Evolutionary conservation across 2,329 filamentous ascomycete species (phyloP).

Genomic region (Aspergillus fumigatiaffinis): DNA sequence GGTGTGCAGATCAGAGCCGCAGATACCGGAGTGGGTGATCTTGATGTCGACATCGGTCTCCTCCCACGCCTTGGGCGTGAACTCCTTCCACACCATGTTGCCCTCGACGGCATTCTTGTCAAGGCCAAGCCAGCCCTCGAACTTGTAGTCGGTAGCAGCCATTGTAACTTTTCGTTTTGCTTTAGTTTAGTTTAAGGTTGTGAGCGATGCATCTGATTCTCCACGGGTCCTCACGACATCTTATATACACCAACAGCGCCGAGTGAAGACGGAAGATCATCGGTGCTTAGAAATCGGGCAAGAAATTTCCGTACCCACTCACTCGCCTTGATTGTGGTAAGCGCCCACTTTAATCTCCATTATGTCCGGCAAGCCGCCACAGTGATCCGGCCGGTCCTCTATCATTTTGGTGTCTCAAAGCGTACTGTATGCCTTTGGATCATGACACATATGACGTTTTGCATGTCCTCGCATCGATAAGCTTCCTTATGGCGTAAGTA

Average conservation of each 20-base stretch:
- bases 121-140: constrained; percentile 55
- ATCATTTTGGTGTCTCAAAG: not conserved
- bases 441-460: not conserved
- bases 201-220: not conserved
- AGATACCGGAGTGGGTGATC: constrained; percentile 62
- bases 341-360: not conserved
- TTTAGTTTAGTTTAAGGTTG: not conserved
- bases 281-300: constrained; percentile 3
- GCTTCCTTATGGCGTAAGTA: not conserved
- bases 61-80: constrained; percentile 61
- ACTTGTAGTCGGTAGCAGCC: constrained; percentile 43
- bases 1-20: constrained; percentile 58
- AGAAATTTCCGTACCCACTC: not conserved
- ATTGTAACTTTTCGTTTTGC: constrained; percentile 9
- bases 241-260: not conserved
- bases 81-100: constrained; percentile 53
- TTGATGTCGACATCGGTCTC: constrained; percentile 63
- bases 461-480: not conserved
- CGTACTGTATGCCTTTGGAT: too few species aligned
- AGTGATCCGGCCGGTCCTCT: not conserved
- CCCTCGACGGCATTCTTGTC: constrained; percentile 47
- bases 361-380: not conserved
- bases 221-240: not conserved
- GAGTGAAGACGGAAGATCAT: constrained; percentile 1
- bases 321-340: not conserved